Conservation (phyloP, 2,329 filamentous ascomycete species). For the Alternaria conjuncta region DNA sequence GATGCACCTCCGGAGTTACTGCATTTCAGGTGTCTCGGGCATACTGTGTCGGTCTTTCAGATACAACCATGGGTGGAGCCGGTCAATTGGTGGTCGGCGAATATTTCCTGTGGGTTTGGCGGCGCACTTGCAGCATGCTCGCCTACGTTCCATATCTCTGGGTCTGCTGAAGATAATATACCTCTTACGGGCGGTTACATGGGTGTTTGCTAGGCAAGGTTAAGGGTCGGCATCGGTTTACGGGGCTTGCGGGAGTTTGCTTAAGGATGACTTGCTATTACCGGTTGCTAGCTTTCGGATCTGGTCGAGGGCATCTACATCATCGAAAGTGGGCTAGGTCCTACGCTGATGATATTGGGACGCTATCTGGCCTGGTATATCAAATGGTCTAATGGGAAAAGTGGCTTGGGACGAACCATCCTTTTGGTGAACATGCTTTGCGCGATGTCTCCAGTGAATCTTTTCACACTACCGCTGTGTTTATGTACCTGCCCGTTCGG, state of each 20-base stretch:
- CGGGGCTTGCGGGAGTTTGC: slow-evolving; percentile 34
- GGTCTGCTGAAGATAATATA: slow-evolving; percentile 39
- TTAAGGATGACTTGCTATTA: slow-evolving; percentile 24
- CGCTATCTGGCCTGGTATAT: slow-evolving; percentile 27
- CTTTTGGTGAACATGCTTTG: neutral
- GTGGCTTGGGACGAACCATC: slow-evolving; percentile 21
- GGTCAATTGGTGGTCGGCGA: slow-evolving; percentile 34
- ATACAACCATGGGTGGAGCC: slow-evolving; percentile 35
- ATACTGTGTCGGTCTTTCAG: slow-evolving; percentile 48
- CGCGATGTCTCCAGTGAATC: neutral
- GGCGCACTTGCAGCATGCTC: slow-evolving; percentile 36
- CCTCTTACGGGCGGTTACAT: slow-evolving; percentile 34
- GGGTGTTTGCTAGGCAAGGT: slow-evolving; percentile 40
- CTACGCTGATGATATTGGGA: slow-evolving; percentile 29
- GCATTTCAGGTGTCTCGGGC: slow-evolving; percentile 53
- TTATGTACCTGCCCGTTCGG: neutral
- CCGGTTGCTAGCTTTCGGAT: slow-evolving; percentile 21
- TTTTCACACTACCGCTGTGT: neutral
- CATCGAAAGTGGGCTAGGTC: slow-evolving; percentile 19
- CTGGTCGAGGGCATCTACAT: slow-evolving; percentile 24
- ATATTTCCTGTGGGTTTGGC: slow-evolving; percentile 41
- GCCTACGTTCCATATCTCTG: slow-evolving; percentile 44
- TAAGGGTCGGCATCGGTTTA: slow-evolving; percentile 30
- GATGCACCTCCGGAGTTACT: slow-evolving; percentile 52
- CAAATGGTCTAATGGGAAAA: slow-evolving; percentile 40